phyloP scores from a whole-genome alignment of 352 stramenopile genomes.

The Pythium periplocum region DNA sequence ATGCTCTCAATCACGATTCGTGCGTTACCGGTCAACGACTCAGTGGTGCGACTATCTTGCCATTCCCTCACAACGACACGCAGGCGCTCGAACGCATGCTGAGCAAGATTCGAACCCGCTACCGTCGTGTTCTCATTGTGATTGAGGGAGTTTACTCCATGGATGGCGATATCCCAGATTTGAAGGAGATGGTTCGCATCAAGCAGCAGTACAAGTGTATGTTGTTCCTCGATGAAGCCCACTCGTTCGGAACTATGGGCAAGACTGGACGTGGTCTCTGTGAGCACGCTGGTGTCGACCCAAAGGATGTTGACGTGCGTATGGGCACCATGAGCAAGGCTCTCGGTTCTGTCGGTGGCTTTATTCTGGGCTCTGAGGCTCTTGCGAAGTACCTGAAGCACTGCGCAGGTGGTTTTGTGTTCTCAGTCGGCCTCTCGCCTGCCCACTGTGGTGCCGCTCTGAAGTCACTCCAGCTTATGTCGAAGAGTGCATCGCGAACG shows the following conservation, averaged over 20 bases:
- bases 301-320: slow-evolving; percentile 27
- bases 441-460: slow-evolving; percentile 63
- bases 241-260: slow-evolving; percentile 35
- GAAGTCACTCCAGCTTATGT: slow-evolving; percentile 68
- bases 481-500: slow-evolving; percentile 47
- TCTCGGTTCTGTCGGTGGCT: slow-evolving; percentile 28
- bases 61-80: slow-evolving; percentile 77
- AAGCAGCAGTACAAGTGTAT: slow-evolving; percentile 35
- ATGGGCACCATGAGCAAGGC: slow-evolving; percentile 48
- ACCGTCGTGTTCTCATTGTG: slow-evolving; percentile 61
- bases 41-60: slow-evolving; percentile 70
- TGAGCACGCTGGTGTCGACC: slow-evolving; percentile 23
- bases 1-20: slow-evolving; percentile 78
- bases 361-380: slow-evolving; percentile 24
- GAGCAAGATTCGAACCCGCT: slow-evolving; percentile 55
- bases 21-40: slow-evolving; percentile 71
- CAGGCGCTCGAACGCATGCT: slow-evolving; percentile 72
- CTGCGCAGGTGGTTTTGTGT: slow-evolving; percentile 37
- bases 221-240: slow-evolving; percentile 32
- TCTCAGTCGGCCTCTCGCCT: slow-evolving; percentile 46
- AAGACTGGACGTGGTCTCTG: slow-evolving; percentile 30
- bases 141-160: slow-evolving; percentile 39
- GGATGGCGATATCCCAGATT: slow-evolving; percentile 28
- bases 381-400: slow-evolving; percentile 35
- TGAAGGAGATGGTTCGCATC: slow-evolving; percentile 26